Evolutionary conservation across 2,329 filamentous ascomycete genomes (phyloP), one percentile per base, ranked within the genome.

Genomic region (Diplodia mutila): DNA sequence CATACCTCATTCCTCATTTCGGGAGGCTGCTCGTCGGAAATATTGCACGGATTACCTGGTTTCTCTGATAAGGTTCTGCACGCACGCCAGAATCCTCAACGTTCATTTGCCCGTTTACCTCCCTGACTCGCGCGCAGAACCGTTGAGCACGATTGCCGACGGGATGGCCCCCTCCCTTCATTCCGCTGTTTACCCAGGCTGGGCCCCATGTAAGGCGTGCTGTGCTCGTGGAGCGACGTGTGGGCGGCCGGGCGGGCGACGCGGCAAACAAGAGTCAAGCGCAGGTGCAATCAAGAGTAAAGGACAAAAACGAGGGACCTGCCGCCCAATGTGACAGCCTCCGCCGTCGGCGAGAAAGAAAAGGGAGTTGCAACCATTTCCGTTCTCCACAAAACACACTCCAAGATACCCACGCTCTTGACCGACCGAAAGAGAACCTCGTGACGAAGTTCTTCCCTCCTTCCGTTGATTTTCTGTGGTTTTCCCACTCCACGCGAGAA

Each of bases 261-360:
- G 42, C 42, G 42, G 42, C 42, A 46, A 42, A 39, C 21, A 21
- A 46, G 57, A 61, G 57, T 61, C 57, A 61, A 61, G 57, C 46
- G 42, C 42, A 46, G 11, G 11, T 7, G 42, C 42, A 46, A 46
- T 46, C 42, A 46, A 59, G 42, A 21, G 42, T 9, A 46, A 18
- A 46, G 42, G n/a, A n/a, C 42, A 46, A 46, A 46, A 46, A 46
- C 42, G 18, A 46, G n/a, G 18, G 42, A 3, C 42, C 7, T n/a
- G 42, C 42, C 42, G n/a, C 32, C 42, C 42, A 46, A 21, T 46
- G n/a, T n/a, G 39, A n/a, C 42, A 6, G 14, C 18, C 42, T 46
- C 42, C 42, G 42, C 42, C 42, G 42, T 46, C n/a, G 42, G 42
- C 42, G 14, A 46, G n/a, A 21, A 8, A 46, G 14, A 46, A n/a